A percentile compares a stretch with the other conserved stretches of the same genome.
phyloP scores from a whole-genome alignment of 2,329 filamentous ascomycete species.

The Neoascochyta sp. region DNA sequence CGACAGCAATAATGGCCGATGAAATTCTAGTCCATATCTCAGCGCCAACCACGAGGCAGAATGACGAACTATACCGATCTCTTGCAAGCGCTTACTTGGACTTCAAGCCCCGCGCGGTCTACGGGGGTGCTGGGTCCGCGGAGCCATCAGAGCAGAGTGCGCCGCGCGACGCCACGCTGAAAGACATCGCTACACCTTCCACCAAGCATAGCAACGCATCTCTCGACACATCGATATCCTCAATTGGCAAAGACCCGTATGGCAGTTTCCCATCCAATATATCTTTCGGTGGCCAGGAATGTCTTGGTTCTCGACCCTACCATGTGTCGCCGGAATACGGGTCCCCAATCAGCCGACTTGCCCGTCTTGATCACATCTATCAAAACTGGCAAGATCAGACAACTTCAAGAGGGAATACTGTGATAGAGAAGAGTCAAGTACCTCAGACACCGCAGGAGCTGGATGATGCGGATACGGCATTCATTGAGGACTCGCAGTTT shows the following conservation, averaged over 20 bases:
- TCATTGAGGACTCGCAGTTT: conserved; percentile 45
- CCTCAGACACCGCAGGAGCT: background rate
- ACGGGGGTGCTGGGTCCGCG: too few species aligned
- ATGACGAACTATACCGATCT: conserved; percentile 42
- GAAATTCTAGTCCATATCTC: conserved; percentile 48
- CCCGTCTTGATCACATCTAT: conserved; percentile 25
- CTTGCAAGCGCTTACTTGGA: conserved; percentile 40
- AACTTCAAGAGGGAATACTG: conserved; percentile 8
- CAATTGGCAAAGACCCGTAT: conserved; percentile 28
- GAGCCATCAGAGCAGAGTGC: too few species aligned
- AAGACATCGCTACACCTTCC: too few species aligned
- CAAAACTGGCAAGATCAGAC: conserved; percentile 18
- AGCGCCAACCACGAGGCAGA: conserved; percentile 39
- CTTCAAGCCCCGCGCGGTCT: too few species aligned
- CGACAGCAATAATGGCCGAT: conserved; percentile 26
- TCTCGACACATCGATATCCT: conserved; percentile 5
- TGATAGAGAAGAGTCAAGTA: background rate
- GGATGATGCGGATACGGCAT: conserved; percentile 15
- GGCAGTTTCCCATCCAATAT: conserved; percentile 33
- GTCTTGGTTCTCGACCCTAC: too few species aligned
- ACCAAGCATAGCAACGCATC: too few species aligned
- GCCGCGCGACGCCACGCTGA: too few species aligned
- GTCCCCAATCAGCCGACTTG: conserved; percentile 20
- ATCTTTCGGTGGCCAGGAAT: conserved; percentile 8
- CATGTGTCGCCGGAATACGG: too few species aligned